These are phyloP conservation scores for Lablab purpureus DNA, from an alignment of 306 rosid genomes.

Conservation along the genomic window DNA sequence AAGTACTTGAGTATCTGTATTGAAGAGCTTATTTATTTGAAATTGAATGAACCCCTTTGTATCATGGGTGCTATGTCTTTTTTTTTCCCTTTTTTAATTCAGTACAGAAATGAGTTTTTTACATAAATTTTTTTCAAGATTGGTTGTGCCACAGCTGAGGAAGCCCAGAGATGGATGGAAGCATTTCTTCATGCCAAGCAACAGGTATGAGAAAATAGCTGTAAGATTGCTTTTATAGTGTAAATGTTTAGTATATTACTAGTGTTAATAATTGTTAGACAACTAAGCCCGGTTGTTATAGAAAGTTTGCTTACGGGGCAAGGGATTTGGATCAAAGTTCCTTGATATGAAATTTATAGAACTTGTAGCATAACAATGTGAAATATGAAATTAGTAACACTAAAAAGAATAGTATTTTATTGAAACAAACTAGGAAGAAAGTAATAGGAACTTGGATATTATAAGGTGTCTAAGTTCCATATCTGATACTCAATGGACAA, in stretches of 20 bases:
- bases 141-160: constrained; percentile 82
- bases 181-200: constrained; percentile 96
- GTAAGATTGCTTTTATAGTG: constrained; percentile 1
- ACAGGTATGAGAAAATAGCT: constrained; percentile 62
- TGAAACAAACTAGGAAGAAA: not conserved
- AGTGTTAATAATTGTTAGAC: constrained; percentile 9
- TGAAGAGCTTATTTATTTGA: constrained; percentile 27
- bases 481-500: no score
- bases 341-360: not conserved
- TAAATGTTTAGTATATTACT: constrained; percentile 7
- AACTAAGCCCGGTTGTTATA: not conserved
- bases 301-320: not conserved
- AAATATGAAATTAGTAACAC: not conserved
- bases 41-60: not conserved
- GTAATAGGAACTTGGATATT: no score
- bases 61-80: not conserved
- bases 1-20: not conserved
- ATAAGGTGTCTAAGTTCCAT: no score
- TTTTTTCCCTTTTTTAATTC: not conserved
- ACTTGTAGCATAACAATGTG: not conserved
- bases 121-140: constrained; percentile 58
- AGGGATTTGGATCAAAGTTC: not conserved
- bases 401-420: not conserved
- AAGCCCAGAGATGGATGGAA: constrained; percentile 83
- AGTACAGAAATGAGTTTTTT: constrained; percentile 35